phyloP scores from a whole-genome alignment of 768 basidiomycete genomes.

The Boletus coccyginus region DNA sequence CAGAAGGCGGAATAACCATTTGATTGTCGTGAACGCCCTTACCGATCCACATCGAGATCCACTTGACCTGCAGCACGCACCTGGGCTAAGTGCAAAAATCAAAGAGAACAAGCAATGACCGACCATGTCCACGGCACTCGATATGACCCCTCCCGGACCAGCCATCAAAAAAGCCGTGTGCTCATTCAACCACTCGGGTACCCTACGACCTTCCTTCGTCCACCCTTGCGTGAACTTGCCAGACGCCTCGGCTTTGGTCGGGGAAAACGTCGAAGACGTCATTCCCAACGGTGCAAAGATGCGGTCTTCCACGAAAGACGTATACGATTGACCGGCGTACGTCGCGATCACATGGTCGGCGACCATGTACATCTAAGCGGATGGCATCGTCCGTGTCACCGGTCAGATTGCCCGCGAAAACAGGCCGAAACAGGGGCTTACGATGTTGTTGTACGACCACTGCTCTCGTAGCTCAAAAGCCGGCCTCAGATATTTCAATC shows the following conservation, averaged over 20 bases:
- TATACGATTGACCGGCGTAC: constrained; percentile 34
- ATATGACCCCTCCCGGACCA: constrained; percentile 45
- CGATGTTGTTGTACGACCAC: constrained; percentile 41
- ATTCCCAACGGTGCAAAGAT: constrained; percentile 42
- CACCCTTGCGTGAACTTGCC: constrained; percentile 36
- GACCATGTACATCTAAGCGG: constrained; percentile 39
- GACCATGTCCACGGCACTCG: constrained; percentile 42
- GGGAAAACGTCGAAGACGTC: constrained; percentile 39
- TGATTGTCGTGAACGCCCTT: constrained; percentile 30
- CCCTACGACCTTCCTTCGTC: constrained; percentile 30
- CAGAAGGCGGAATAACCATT: constrained; percentile 32
- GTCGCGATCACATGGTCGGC: constrained; percentile 33
- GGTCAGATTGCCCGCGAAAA: neutral
- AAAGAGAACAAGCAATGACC: constrained; percentile 1
- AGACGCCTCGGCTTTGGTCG: constrained; percentile 27
- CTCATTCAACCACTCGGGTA: constrained; percentile 34
- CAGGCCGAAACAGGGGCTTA: neutral
- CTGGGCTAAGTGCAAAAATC: neutral
- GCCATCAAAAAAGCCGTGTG: constrained; percentile 24
- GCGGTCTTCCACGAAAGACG: constrained; percentile 40
- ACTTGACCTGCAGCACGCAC: constrained; percentile 32
- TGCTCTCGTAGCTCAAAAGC: constrained; percentile 36
- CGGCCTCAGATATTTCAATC: constrained; percentile 31
- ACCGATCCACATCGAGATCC: constrained; percentile 37
- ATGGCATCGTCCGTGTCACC: neutral